Evolutionary conservation across 176 grass and related monocot genomes (phyloP), one percentile per base, ranked within the genome.

Genomic region (Raddia guianensis): DNA sequence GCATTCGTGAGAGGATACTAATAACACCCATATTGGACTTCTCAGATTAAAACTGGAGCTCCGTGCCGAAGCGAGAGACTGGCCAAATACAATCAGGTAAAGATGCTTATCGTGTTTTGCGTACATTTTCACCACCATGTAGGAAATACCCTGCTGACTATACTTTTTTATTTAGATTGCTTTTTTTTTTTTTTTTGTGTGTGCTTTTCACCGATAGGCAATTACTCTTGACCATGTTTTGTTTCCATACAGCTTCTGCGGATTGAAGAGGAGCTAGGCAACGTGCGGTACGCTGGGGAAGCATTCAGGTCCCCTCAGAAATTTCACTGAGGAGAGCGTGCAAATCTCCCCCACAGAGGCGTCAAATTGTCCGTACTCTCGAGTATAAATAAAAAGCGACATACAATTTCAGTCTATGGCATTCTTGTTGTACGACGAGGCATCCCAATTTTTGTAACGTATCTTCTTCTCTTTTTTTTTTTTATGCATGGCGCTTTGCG

Each of bases 11-110:
- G 2, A 13, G 47, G 19, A 78, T 77, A 20, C 59, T 6, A 47
- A 49, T 86, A n/a, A 70, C 0, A 49, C 19, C 43, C 18, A 50
- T 3, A 48, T 85, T 79, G 6, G 80, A 6, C 16, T 11, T 78
- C 74, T 88, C 86, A 99, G 96, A 99, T 99, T 8, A 99, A 99
- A 82, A 99, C 96, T 0, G 96, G 96, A 33, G 96, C 96, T 70
- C 96, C 96, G 5, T 99, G 96, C 75, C 82, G 92, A 64, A 95
- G 92, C 7, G 96, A 99, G 86, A 83, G 96, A 13, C 78, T 95
- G 69, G 96, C 96, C 16, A 95, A 99, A 63, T 95, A 99, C 78
- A 99, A 95, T 81, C 96, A 99, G 88, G 96, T 99, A 80, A 88
- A 37, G 14, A 5, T 37, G 33, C 7, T 66, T 65, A 66, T 48